Percentiles rank a stretch among this genome's conserved stretches.
Evolutionary conservation across 257 asterid species (phyloP).

Genomic region (Eucommia ulmoides): DNA sequence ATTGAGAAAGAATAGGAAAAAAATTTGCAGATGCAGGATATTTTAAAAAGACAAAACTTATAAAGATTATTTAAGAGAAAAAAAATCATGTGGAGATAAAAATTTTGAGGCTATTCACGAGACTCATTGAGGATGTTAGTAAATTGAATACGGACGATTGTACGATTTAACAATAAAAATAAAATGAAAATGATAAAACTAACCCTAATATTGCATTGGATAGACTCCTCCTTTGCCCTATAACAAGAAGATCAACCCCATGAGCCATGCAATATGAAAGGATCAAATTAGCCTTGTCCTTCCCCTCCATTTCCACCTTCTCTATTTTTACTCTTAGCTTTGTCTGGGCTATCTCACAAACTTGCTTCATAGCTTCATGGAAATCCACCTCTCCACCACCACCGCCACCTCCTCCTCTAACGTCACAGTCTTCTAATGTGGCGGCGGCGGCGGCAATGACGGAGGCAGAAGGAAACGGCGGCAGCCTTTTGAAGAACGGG

Average conservation of each 20-base stretch:
- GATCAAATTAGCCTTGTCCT: slow-evolving; percentile 52
- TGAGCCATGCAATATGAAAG: slow-evolving; percentile 26
- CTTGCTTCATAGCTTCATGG: slow-evolving; percentile 44
- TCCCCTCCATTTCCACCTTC: slow-evolving; percentile 40
- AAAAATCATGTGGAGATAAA: background rate
- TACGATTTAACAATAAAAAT: too few relatives aligned
- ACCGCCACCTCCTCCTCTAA: too few relatives aligned
- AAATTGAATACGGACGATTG: too few relatives aligned
- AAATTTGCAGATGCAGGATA: too few relatives aligned
- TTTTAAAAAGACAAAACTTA: background rate
- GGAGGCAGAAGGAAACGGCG: slow-evolving; percentile 12
- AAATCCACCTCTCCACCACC: slow-evolving; percentile 32
- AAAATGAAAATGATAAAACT: slow-evolving; percentile 6
- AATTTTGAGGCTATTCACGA: background rate
- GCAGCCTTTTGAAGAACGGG: slow-evolving; percentile 27
- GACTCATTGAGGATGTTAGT: too few relatives aligned
- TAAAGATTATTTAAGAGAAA: background rate
- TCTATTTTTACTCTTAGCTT: slow-evolving; percentile 31
- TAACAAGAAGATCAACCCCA: slow-evolving; percentile 40
- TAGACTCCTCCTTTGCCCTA: slow-evolving; percentile 50
- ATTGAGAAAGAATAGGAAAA: too few relatives aligned
- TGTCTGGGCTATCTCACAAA: slow-evolving; percentile 30
- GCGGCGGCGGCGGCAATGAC: slow-evolving; percentile 4
- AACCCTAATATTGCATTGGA: slow-evolving; percentile 57
- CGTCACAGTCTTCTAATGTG: too few relatives aligned